These are phyloP conservation scores for Ceratobasidium theobromae DNA, from an alignment of 1,284 basidiomycete genomes.

Conservation along the genomic window DNA sequence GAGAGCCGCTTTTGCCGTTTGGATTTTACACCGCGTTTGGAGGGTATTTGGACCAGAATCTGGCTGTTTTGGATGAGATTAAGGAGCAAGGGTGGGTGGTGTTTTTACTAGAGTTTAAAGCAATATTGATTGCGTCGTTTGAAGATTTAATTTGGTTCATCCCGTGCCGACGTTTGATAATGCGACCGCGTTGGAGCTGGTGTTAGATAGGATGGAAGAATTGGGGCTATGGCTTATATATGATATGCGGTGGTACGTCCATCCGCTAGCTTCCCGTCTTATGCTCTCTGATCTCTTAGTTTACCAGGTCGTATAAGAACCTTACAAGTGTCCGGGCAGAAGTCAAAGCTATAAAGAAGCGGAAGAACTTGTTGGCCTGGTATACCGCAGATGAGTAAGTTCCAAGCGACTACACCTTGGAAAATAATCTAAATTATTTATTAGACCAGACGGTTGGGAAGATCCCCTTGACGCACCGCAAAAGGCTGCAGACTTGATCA, in stretches of 20 bases:
- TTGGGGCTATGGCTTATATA: constrained; percentile 74
- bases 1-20: constrained; percentile 64
- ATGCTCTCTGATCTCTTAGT: neutral
- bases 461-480: constrained; percentile 65
- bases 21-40: constrained; percentile 73
- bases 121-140: neutral
- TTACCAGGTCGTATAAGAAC: constrained; percentile 61
- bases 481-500: constrained; percentile 62
- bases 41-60: constrained; percentile 57
- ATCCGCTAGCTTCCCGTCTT: neutral
- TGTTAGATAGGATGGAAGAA: constrained; percentile 69
- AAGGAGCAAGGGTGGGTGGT: constrained; percentile 58
- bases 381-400: constrained; percentile 44
- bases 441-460: constrained; percentile 55
- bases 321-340: constrained; percentile 61
- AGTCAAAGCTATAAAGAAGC: constrained; percentile 64
- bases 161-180: constrained; percentile 65
- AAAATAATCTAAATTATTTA: neutral
- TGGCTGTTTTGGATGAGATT: constrained; percentile 58
- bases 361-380: constrained; percentile 70
- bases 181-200: constrained; percentile 54
- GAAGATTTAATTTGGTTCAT: constrained; percentile 50
- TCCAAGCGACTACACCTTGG: neutral
- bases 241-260: constrained; percentile 66
- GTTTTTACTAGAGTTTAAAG: neutral